Conservation (phyloP, 257 asterid genomes). For the Plantago ovata region DNA sequence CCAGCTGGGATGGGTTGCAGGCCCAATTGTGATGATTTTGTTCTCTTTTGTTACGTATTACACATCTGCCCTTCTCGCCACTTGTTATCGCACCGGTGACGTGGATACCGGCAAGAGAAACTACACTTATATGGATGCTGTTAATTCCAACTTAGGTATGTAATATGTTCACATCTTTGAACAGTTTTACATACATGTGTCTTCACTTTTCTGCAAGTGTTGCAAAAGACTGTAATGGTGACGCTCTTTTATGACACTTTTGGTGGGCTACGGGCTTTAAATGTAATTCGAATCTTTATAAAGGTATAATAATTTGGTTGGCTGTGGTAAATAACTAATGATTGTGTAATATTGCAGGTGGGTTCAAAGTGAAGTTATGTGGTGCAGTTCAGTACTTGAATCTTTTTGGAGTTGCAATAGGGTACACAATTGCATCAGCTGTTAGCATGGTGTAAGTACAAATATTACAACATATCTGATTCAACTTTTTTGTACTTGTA, state of each 20-base stretch:
- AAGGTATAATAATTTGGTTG: neutral
- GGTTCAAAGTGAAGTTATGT: constrained; percentile 25
- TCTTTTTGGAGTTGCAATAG: constrained; percentile 30
- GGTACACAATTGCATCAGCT: constrained; percentile 31
- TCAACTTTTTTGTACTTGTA: too few species aligned
- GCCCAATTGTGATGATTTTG: constrained; percentile 26
- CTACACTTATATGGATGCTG: constrained; percentile 32
- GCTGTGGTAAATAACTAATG: neutral
- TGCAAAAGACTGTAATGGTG: neutral
- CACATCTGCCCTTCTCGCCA: constrained; percentile 26
- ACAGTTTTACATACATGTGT: neutral
- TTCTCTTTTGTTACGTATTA: constrained; percentile 30
- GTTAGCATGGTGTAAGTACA: constrained; percentile 27
- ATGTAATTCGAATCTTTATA: too few species aligned
- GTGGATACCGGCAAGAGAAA: constrained; percentile 22
- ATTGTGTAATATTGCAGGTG: constrained; percentile 20
- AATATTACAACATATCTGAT: too few species aligned
- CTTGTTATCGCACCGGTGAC: constrained; percentile 23
- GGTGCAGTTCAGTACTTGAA: constrained; percentile 32
- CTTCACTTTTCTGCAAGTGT: neutral
- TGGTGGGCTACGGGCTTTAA: too few species aligned
- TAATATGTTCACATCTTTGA: too few species aligned
- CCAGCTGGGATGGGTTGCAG: constrained; percentile 29
- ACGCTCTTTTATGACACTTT: too few species aligned
- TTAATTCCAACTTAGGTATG: constrained; percentile 22